Evolutionary conservation across 495 filamentous ascomycete genomes (phyloP).

Genomic region (Pyrenula aspistea): DNA sequence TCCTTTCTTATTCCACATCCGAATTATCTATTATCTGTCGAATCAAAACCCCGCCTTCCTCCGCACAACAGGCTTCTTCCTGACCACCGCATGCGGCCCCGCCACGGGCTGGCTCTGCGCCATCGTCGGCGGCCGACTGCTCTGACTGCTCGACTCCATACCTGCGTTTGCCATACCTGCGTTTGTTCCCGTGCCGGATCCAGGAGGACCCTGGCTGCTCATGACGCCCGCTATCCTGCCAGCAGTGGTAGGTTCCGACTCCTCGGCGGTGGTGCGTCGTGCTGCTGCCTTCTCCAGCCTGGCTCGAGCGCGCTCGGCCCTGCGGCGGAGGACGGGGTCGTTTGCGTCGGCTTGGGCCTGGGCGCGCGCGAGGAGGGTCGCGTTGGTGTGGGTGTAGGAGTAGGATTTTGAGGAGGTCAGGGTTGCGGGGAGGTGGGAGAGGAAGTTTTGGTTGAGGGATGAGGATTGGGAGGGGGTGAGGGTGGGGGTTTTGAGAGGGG

Average conservation of each 20-base stretch:
- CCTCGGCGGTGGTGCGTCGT: background rate
- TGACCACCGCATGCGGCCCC: background rate
- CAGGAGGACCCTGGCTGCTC: no score
- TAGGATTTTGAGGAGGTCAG: background rate
- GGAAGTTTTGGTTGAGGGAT: background rate
- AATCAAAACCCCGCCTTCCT: background rate
- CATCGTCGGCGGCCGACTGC: background rate
- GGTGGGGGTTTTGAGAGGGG: conserved; percentile 4
- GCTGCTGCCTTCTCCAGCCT: background rate
- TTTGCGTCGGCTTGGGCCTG: background rate
- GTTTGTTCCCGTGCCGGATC: no score
- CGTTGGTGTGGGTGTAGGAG: background rate
- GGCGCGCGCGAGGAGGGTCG: background rate
- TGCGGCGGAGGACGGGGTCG: background rate
- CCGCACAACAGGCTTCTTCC: background rate
- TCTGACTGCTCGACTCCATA: background rate
- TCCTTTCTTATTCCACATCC: background rate
- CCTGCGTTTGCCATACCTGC: no score
- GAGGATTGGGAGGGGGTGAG: conserved; percentile 10
- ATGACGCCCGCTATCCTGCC: no score
- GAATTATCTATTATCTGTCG: no score
- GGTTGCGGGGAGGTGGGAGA: background rate
- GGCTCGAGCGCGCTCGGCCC: background rate
- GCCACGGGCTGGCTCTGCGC: background rate
- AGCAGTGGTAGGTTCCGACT: no score